phyloP scores from a whole-genome alignment of 106 monocot genomes.

The Dioscorea alata region DNA sequence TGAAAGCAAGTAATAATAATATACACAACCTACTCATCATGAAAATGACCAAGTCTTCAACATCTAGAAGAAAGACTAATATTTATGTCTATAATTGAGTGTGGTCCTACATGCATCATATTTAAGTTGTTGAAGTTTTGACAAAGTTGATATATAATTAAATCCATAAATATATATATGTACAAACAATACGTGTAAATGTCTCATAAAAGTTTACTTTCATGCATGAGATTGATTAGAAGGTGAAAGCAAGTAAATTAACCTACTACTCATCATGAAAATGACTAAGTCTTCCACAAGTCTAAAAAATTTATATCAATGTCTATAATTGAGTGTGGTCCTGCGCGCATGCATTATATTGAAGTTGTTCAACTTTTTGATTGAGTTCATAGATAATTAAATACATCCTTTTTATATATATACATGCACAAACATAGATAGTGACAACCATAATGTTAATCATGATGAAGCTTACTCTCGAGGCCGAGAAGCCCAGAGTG shows the following conservation, averaged over 20 bases:
- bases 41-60: neutral
- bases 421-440: no score
- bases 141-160: neutral
- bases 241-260: no score
- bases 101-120: neutral
- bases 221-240: no score
- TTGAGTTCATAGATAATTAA: no score
- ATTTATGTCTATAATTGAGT: neutral
- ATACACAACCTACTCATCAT: neutral
- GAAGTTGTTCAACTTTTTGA: no score
- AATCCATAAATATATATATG: neutral
- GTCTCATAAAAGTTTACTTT: no score
- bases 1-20: neutral
- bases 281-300: no score
- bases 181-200: neutral
- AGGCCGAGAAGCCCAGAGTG: conserved; percentile 84
- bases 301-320: no score
- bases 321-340: no score
- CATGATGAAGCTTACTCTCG: conserved; percentile 50
- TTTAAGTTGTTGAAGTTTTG: neutral
- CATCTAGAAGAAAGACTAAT: neutral
- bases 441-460: no score
- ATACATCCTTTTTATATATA: neutral
- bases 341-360: no score
- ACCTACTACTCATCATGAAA: no score